Conservation (phyloP, 2,329 filamentous ascomycete species). For the Pseudogymnoascus sp. region DNA sequence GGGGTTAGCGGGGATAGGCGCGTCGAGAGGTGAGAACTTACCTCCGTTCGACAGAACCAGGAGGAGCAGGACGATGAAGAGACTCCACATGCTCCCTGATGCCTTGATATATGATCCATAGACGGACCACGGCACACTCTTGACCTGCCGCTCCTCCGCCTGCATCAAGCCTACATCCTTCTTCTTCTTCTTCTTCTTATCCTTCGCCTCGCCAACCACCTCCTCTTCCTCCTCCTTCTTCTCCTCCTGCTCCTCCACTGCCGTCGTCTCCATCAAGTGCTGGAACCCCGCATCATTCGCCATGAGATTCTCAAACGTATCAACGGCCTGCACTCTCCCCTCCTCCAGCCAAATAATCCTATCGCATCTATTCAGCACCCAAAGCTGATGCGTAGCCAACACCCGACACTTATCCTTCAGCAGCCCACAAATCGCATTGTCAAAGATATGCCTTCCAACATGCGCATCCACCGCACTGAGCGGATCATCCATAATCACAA, state of each 20-base stretch:
- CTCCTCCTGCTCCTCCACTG: conserved; percentile 57
- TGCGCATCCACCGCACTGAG: conserved; percentile 62
- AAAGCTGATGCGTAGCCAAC: conserved; percentile 88
- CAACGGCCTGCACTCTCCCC: conserved; percentile 73
- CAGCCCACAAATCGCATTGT: conserved; percentile 84
- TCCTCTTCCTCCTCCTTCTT: conserved; percentile 39
- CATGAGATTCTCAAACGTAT: conserved; percentile 87
- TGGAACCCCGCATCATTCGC: conserved; percentile 67
- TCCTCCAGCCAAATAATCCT: conserved; percentile 89
- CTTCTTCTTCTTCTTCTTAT: conserved; percentile 45
- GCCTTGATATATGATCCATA: conserved; percentile 58
- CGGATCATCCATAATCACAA: conserved; percentile 62
- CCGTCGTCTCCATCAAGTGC: conserved; percentile 75
- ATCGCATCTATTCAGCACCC: conserved; percentile 84
- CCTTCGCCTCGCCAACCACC: conserved; percentile 37
- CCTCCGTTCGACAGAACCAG: conserved; percentile 56
- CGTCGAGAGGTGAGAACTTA: neutral
- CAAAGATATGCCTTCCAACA: conserved; percentile 72
- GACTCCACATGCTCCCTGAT: conserved; percentile 49
- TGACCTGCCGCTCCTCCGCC: conserved; percentile 52
- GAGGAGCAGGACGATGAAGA: conserved; percentile 45
- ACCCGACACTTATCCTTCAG: conserved; percentile 84
- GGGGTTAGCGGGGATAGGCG: neutral
- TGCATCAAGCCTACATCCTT: conserved; percentile 63
- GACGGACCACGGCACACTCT: conserved; percentile 54